A percentile compares a stretch with the other conserved stretches of the same genome.
Conservation (phyloP, 345 rosid species). For the Punica granatum region DNA sequence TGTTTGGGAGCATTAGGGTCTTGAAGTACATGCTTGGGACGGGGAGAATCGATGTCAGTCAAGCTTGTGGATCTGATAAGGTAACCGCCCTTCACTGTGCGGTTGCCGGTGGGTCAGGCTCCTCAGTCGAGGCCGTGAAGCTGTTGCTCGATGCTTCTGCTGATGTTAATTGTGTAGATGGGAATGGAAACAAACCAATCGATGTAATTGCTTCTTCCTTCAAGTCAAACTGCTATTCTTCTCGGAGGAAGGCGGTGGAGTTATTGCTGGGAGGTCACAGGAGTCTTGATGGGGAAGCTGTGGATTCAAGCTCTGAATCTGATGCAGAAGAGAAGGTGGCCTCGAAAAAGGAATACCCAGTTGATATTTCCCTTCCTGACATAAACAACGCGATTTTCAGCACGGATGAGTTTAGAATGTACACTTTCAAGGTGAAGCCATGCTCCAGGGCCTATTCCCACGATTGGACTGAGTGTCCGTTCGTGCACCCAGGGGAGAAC, state of each 20-base stretch:
- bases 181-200: slow-evolving; percentile 57
- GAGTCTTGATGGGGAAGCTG: slow-evolving; percentile 16
- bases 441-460: slow-evolving; percentile 98
- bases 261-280: slow-evolving; percentile 38
- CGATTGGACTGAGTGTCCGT: slow-evolving; percentile 99
- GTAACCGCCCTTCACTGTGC: slow-evolving; percentile 94
- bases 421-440: slow-evolving; percentile 84
- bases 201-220: slow-evolving; percentile 38
- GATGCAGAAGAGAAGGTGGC: slow-evolving; percentile 36
- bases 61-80: slow-evolving; percentile 62
- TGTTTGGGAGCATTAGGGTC: slow-evolving; percentile 61
- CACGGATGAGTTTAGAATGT: slow-evolving; percentile 93
- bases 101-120: slow-evolving; percentile 58
- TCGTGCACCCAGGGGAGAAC: slow-evolving; percentile 97
- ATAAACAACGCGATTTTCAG: slow-evolving; percentile 80
- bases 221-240: slow-evolving; percentile 26
- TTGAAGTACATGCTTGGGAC: slow-evolving; percentile 50
- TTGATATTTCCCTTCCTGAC: slow-evolving; percentile 81
- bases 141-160: slow-evolving; percentile 64
- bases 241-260: slow-evolving; percentile 49
- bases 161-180: slow-evolving; percentile 44
- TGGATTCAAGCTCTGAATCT: slow-evolving; percentile 17
- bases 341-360: slow-evolving; percentile 79
- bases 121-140: slow-evolving; percentile 51
- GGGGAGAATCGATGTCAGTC: slow-evolving; percentile 44